phyloP scores from a whole-genome alignment of 2,329 filamentous ascomycete species.

The Alternaria gaisen region DNA sequence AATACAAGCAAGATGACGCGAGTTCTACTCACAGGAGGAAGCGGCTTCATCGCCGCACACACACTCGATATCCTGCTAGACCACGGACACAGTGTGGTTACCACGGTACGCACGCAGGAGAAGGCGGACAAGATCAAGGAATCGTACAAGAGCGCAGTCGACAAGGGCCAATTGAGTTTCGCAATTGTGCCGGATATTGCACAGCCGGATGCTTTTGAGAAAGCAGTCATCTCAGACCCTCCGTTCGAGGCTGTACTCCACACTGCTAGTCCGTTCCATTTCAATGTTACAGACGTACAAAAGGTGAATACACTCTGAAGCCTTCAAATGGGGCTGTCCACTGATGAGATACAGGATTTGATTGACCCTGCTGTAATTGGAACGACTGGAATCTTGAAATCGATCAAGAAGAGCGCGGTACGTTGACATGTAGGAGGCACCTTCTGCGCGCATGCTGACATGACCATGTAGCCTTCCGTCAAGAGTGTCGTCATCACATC shows the following conservation, averaged over 20 bases:
- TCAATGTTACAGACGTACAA: conserved; percentile 76
- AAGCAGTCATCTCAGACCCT: conserved; percentile 67
- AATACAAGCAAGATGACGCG: conserved; percentile 44
- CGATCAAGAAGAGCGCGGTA: conserved; percentile 54
- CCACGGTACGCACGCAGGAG: conserved; percentile 68
- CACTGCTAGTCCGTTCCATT: conserved; percentile 69
- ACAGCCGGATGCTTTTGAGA: conserved; percentile 71
- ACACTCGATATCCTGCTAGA: conserved; percentile 68
- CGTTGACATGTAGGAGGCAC: background rate
- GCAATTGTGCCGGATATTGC: conserved; percentile 78
- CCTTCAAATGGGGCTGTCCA: too few relatives aligned
- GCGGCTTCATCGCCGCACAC: conserved; percentile 72
- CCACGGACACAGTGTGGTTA: conserved; percentile 67
- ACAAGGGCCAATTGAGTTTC: conserved; percentile 68
- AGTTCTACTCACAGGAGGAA: conserved; percentile 61
- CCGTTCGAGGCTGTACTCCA: conserved; percentile 73
- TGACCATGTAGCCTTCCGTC: conserved; percentile 61
- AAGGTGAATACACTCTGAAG: conserved; percentile 52
- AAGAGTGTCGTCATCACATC: conserved; percentile 77
- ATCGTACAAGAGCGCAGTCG: conserved; percentile 58
- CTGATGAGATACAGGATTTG: conserved; percentile 51
- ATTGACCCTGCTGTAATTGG: conserved; percentile 70
- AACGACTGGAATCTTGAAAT: conserved; percentile 69
- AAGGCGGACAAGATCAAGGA: conserved; percentile 69
- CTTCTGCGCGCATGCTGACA: background rate